Conservation (phyloP, 768 basidiomycete species). For the Phlegmacium glaucopus region DNA sequence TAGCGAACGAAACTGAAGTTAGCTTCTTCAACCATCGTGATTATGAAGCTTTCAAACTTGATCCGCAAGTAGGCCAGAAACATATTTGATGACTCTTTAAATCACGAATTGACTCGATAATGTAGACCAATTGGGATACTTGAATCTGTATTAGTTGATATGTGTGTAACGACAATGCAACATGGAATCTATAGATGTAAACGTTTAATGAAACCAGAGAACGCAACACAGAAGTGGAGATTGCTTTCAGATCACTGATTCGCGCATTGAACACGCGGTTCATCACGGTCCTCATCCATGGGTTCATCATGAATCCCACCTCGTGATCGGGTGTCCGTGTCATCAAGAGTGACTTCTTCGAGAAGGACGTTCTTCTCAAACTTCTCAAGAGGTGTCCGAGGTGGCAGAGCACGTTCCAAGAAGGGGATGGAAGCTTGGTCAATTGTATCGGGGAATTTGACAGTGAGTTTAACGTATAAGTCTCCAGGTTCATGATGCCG, state of each 20-base stretch:
- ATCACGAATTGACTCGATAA: slow-evolving; percentile 7
- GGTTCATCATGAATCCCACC: slow-evolving; percentile 60
- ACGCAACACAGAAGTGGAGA: slow-evolving; percentile 5
- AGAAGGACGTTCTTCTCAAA: slow-evolving; percentile 64
- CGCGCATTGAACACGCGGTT: slow-evolving; percentile 94
- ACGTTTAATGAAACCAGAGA: slow-evolving; percentile 11
- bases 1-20: slow-evolving; percentile 95
- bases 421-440: slow-evolving; percentile 60
- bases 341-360: slow-evolving; percentile 84
- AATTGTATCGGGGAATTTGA: slow-evolving; percentile 87
- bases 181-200: slow-evolving; percentile 15
- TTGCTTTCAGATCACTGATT: slow-evolving; percentile 54
- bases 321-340: slow-evolving; percentile 68
- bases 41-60: slow-evolving; percentile 77
- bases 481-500: slow-evolving; percentile 97
- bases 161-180: slow-evolving; percentile 31
- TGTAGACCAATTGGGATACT: slow-evolving; percentile 46
- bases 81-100: not conserved
- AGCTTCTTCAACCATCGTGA: slow-evolving; percentile 81
- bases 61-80: slow-evolving; percentile 68
- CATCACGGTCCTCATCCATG: slow-evolving; percentile 94
- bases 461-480: slow-evolving; percentile 80
- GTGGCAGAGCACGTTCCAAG: slow-evolving; percentile 84
- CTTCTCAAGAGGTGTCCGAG: slow-evolving; percentile 63
- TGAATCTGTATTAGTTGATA: slow-evolving; percentile 34